phyloP scores from a whole-genome alignment of 148 eudicot genomes.

The Dysphania ambrosioides region DNA sequence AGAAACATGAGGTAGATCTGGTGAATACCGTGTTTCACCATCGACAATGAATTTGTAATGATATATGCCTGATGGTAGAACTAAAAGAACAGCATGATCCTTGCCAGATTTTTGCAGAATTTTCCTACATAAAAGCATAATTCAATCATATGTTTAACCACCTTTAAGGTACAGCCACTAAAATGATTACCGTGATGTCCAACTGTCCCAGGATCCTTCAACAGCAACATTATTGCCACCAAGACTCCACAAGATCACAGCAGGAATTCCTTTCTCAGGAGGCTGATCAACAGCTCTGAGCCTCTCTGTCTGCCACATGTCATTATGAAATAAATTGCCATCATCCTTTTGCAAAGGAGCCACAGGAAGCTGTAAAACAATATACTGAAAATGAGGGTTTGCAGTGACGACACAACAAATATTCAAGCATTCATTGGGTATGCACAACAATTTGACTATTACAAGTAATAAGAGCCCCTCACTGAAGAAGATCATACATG shows the following conservation, averaged over 20 bases:
- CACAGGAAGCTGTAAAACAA: slow-evolving; percentile 54
- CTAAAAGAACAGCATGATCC: slow-evolving; percentile 65
- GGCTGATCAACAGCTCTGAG: slow-evolving; percentile 37
- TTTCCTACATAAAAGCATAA: slow-evolving; percentile 47
- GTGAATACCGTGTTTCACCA: slow-evolving; percentile 61
- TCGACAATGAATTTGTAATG: slow-evolving; percentile 78
- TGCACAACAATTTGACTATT: neutral
- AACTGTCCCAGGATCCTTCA: slow-evolving; percentile 94
- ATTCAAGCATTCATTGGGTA: neutral
- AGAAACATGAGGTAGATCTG: slow-evolving; percentile 65
- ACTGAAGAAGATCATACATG: neutral
- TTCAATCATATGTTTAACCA: slow-evolving; percentile 13
- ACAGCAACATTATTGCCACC: slow-evolving; percentile 78
- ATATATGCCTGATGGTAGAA: slow-evolving; percentile 80
- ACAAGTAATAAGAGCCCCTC: neutral
- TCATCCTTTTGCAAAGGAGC: slow-evolving; percentile 54
- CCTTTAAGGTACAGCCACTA: slow-evolving; percentile 2
- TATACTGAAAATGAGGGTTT: neutral
- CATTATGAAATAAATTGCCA: slow-evolving; percentile 37
- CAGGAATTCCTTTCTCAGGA: slow-evolving; percentile 66
- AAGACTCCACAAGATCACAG: slow-evolving; percentile 72
- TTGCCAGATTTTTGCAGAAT: slow-evolving; percentile 66
- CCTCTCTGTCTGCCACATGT: slow-evolving; percentile 39
- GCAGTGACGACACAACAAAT: slow-evolving; percentile 1
- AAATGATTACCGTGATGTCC: slow-evolving; percentile 57